Conservation (phyloP, 1,139 yeast genomes). For the Saccharomyces pastorianus region DNA sequence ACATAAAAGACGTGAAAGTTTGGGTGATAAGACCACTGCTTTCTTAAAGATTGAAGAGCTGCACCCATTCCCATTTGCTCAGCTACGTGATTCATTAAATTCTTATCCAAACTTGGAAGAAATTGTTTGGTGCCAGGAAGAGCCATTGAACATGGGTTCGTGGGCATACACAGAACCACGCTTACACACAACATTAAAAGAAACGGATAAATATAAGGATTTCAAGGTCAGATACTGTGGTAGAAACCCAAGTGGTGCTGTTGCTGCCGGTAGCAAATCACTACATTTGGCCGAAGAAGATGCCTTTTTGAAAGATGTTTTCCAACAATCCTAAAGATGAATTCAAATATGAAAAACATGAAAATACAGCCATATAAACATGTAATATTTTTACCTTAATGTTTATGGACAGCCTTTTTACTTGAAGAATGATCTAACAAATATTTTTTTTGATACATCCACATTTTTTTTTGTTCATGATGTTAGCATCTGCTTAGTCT, state of each 20-base stretch:
- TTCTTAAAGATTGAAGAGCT: constrained; percentile 85
- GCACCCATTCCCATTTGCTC: constrained; percentile 98
- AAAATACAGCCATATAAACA: background rate
- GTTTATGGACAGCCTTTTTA: background rate
- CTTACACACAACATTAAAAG: constrained; percentile 61
- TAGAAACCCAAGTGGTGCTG: constrained; percentile 95
- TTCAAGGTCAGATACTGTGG: constrained; percentile 77
- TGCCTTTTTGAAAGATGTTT: constrained; percentile 73
- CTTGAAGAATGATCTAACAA: background rate
- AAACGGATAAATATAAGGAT: constrained; percentile 60
- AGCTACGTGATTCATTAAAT: constrained; percentile 75
- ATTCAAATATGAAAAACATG: background rate
- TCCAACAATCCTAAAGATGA: constrained; percentile 25
- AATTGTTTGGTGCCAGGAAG: constrained; percentile 96
- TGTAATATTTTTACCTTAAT: background rate
- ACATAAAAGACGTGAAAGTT: constrained; percentile 74
- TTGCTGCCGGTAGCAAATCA: constrained; percentile 94
- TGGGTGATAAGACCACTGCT: constrained; percentile 77
- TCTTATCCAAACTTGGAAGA: constrained; percentile 78
- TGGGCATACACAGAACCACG: constrained; percentile 80
- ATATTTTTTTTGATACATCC: background rate
- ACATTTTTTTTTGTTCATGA: background rate
- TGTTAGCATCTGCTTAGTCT: background rate
- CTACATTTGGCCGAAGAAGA: constrained; percentile 87
- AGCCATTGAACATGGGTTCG: constrained; percentile 95